phyloP scores from a whole-genome alignment of 2,329 filamentous ascomycete genomes.

The Ophiosphaerella narmari region DNA sequence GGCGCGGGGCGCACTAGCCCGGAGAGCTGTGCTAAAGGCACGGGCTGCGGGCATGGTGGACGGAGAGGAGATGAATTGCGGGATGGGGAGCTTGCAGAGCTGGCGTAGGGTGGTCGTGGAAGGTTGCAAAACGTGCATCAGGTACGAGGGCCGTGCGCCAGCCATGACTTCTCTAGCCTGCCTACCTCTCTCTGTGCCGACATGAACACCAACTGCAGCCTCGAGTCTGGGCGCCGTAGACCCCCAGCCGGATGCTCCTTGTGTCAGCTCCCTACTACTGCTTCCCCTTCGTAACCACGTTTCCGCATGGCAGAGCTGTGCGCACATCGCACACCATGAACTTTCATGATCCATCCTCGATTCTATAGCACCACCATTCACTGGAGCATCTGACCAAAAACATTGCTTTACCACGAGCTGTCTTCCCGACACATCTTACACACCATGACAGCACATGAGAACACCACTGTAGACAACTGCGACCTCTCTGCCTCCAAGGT shows the following conservation, averaged over 20 bases:
- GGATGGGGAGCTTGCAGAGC: constrained; percentile 32
- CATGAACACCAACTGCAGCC: too few species aligned
- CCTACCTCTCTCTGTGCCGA: neutral
- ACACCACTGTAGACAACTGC: constrained; percentile 2
- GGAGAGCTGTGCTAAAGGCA: constrained; percentile 61
- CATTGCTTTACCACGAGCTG: constrained; percentile 3
- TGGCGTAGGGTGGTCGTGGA: constrained; percentile 18
- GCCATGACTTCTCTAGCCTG: constrained; percentile 12
- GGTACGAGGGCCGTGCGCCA: too few species aligned
- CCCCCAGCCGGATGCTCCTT: too few species aligned
- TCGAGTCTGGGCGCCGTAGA: too few species aligned
- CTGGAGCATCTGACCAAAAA: constrained; percentile 12
- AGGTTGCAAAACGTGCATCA: constrained; percentile 21
- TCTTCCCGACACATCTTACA: neutral
- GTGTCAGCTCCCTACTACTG: too few species aligned
- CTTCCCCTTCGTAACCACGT: too few species aligned
- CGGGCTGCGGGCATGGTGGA: constrained; percentile 61
- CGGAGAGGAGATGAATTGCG: constrained; percentile 44
- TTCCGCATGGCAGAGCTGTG: too few species aligned
- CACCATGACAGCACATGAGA: neutral
- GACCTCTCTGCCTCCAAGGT: neutral
- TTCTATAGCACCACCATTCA: constrained; percentile 26
- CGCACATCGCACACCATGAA: too few species aligned
- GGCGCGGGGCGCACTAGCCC: constrained; percentile 61
- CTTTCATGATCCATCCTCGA: neutral